Conservation (phyloP, 805 yeast genomes). For the Pichia rugopelliculosa region DNA sequence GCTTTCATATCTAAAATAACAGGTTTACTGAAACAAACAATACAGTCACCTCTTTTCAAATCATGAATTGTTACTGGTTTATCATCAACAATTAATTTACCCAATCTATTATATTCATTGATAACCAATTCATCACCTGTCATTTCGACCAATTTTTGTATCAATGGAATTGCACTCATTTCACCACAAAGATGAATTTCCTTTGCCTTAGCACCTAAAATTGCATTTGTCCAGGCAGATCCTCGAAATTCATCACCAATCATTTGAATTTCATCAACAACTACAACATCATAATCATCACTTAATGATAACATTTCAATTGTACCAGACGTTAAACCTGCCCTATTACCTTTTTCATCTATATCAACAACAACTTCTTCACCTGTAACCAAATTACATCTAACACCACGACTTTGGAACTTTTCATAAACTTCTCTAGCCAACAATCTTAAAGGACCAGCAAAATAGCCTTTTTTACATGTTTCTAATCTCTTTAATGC, state of each 20-base stretch:
- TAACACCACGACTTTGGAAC: constrained; percentile 54
- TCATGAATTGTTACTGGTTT: constrained; percentile 31
- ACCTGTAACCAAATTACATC: constrained; percentile 90
- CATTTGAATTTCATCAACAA: constrained; percentile 96
- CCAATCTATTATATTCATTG: constrained; percentile 65
- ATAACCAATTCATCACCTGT: constrained; percentile 82
- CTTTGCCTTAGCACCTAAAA: constrained; percentile 77
- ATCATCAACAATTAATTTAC: constrained; percentile 54
- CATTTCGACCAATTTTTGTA: constrained; percentile 47
- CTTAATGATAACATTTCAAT: constrained; percentile 83
- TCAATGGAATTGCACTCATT: constrained; percentile 65
- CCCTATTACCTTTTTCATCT: constrained; percentile 65
- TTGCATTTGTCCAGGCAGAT: constrained; percentile 89
- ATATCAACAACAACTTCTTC: constrained; percentile 76
- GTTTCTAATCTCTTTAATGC: constrained; percentile 63
- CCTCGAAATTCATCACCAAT: constrained; percentile 75
- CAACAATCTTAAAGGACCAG: constrained; percentile 85
- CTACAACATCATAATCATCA: constrained; percentile 72
- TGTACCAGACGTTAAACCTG: constrained; percentile 78
- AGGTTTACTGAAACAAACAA: constrained; percentile 77
- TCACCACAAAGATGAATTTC: constrained; percentile 95
- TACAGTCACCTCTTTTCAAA: constrained; percentile 72
- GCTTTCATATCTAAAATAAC: constrained; percentile 63
- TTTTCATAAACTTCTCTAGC: constrained; percentile 90
- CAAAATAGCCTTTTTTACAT: constrained; percentile 76